Base-by-base conservation (phyloP, 2,329 filamentous ascomycete species). In the Neofusicoccum umdonicola region DNA sequence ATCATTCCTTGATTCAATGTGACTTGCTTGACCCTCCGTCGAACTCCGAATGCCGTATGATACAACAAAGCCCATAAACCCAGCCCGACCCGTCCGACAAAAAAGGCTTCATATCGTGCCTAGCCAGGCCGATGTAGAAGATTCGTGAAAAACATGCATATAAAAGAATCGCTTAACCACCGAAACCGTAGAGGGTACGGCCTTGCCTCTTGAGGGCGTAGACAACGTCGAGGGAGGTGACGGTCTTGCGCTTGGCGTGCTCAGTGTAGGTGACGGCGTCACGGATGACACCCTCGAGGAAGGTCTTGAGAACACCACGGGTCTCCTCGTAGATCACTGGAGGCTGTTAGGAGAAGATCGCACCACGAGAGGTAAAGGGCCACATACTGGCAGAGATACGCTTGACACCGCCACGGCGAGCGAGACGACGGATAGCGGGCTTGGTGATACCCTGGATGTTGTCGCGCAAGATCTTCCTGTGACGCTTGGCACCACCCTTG, bases 161-260 rank as follows among this genome's bases (percentile, higher is more conserved):
- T 17, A 31, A 45, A 54, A 19, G 15, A 56, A n/a, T 35, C 27
- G 75, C 74, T 88, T 91, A 94, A 86, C 90, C 91, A 86, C 91
- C 91, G 86, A 93, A 93, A 84, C 91, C 90, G 85, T 93, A 94
- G 70, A 93, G 89, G 77, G 90, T 80, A 68, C 90, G 84, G 76
- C 86, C 86, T 79, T 88, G 86, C 76, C 86, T 81, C 83, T 88
- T 87, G 69, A 87, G 79, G 65, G 84, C 84, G 72, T 87, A 87
- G 77, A 88, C 85, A 42, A 88, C 86, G 71, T 88, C 85, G 68
- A 88, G 84, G 4, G 85, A 87, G 56, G 85, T 91, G 79, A 91
- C 89, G 13, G 89, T 91, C 88, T 91, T 91, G 81, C 89, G 87
- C 87, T 91, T 91, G 81, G 89, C 89, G 82, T 91, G 88, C 83